Percentiles rank a stretch among this genome's conserved stretches.
Evolutionary conservation across 2,329 filamentous ascomycete species (phyloP).

Genomic region (Trichoderma koningiopsis): DNA sequence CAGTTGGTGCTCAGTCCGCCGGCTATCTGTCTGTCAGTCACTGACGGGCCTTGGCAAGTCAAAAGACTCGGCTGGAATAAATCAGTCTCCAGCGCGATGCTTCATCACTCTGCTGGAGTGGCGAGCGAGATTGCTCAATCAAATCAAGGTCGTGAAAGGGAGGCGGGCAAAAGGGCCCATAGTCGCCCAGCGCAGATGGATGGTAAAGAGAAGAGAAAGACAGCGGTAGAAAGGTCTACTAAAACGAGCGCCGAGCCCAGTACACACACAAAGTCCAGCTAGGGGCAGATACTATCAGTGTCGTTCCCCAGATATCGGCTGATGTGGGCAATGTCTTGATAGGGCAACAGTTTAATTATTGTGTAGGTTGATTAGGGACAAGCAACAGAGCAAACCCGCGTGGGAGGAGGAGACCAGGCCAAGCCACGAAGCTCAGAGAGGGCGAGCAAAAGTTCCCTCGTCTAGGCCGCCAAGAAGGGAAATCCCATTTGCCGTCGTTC

Average conservation of each 20-base stretch:
- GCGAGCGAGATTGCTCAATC: constrained; percentile 37
- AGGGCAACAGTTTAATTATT: constrained; percentile 26
- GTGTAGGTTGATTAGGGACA: constrained; percentile 16
- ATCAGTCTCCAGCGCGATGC: constrained; percentile 40
- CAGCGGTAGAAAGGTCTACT: constrained; percentile 18
- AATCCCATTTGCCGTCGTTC: constrained; percentile 37
- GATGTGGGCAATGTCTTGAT: constrained; percentile 30
- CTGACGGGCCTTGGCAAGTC: constrained; percentile 44
- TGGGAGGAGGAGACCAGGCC: constrained; percentile 31
- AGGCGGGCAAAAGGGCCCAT: constrained; percentile 43
- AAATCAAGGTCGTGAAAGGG: constrained; percentile 39
- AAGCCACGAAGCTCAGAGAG: constrained; percentile 40
- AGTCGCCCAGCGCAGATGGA: constrained; percentile 34
- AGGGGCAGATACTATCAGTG: constrained; percentile 27
- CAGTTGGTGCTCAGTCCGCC: constrained; percentile 37
- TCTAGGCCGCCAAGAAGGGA: constrained; percentile 42
- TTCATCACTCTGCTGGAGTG: constrained; percentile 43
- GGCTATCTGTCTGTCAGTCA: constrained; percentile 41
- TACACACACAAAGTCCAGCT: constrained; percentile 20
- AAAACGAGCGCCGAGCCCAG: constrained; percentile 20
- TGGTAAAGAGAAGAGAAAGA: constrained; percentile 22
- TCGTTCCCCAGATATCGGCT: constrained; percentile 30
- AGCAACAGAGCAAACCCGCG: constrained; percentile 20
- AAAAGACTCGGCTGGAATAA: constrained; percentile 41
- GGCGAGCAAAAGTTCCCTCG: constrained; percentile 47